Evolutionary conservation across 345 rosid genomes (phyloP), one percentile per base, ranked within the genome.

Genomic region (Eucalyptus grandis): DNA sequence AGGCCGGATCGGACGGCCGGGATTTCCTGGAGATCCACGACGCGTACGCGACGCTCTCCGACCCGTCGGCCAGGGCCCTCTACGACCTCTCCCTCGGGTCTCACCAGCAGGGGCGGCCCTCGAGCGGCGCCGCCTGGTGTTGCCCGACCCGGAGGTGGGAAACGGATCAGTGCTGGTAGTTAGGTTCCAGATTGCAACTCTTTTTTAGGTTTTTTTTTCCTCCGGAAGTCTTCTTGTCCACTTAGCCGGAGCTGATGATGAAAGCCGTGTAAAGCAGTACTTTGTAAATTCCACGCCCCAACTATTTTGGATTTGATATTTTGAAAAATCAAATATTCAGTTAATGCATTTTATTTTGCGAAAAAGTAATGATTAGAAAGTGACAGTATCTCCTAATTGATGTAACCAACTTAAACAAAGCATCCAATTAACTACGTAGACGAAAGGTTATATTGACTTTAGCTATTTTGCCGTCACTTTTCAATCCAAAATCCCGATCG

Each of bases 111-210:
- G 22, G 46, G 87, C 4, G 81, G 89, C 56, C 89, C 88, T 56
- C 46, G 90, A 87, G 89, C 89, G 87, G 93, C 58, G 26, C 60
- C 69, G 86, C 43, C 26, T 91, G 92, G 81, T 89, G 87, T 31
- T 60, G 89, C 50, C 80, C 94, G 90, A 92, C 90, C 91, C 95
- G 97, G 90, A 94, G 94, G 88, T 97, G 99, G 99, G 99, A 97
- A 86, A 97, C 99, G 69, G 99, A 97, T 90, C 99, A 96, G 95
- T 96, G 99, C 93, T 96, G 99, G 99, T 96, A 91, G 91, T 21
- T 77, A 40, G 83, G 83, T 65, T 44, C 47, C 86, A 43, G 30
- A 9, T 82, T 40, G 86, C 15, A 43, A 21, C 11, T 9, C 13
- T 22, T 82, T 82, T 62, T 13, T 62, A 27, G 14, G n/a, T 6